Conservation (phyloP, 805 yeast species). For the Kuraishia capsulata region DNA sequence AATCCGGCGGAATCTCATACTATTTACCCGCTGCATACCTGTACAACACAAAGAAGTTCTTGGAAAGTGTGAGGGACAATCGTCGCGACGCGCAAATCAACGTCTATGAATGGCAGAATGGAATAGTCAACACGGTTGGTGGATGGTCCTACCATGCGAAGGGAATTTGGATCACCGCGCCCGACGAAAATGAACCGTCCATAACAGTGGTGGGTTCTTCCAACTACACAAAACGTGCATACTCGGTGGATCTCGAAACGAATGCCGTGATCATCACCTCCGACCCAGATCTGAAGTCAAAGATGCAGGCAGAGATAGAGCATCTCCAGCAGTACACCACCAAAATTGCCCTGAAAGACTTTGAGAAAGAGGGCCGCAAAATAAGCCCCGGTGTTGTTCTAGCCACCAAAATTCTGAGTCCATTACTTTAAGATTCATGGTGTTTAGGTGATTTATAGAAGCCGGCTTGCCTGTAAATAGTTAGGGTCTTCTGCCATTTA, state of each 20-base stretch:
- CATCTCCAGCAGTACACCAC: constrained; percentile 47
- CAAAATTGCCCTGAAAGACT: constrained; percentile 50
- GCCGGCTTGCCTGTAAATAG: no score
- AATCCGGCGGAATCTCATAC: constrained; percentile 73
- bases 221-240: constrained; percentile 86
- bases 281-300: constrained; percentile 45
- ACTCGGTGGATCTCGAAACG: constrained; percentile 78
- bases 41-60: constrained; percentile 60
- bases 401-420: constrained; percentile 58
- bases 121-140: constrained; percentile 65
- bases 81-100: constrained; percentile 37
- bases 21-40: constrained; percentile 83
- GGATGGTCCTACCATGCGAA: constrained; percentile 99
- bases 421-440: constrained; percentile 28
- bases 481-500: no score
- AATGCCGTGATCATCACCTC: constrained; percentile 74
- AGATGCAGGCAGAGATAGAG: constrained; percentile 56
- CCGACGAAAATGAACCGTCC: constrained; percentile 50
- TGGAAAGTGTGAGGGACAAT: constrained; percentile 36
- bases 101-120: constrained; percentile 80
- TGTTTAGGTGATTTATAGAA: no score
- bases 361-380: constrained; percentile 49
- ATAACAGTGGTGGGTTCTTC: constrained; percentile 86
- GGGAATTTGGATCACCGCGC: constrained; percentile 76
- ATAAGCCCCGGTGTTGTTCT: constrained; percentile 55